Percentiles rank a stretch among this genome's conserved stretches.
Evolutionary conservation across 2,329 filamentous ascomycete species (phyloP).

Genomic region (Aspergillus ochraceus): DNA sequence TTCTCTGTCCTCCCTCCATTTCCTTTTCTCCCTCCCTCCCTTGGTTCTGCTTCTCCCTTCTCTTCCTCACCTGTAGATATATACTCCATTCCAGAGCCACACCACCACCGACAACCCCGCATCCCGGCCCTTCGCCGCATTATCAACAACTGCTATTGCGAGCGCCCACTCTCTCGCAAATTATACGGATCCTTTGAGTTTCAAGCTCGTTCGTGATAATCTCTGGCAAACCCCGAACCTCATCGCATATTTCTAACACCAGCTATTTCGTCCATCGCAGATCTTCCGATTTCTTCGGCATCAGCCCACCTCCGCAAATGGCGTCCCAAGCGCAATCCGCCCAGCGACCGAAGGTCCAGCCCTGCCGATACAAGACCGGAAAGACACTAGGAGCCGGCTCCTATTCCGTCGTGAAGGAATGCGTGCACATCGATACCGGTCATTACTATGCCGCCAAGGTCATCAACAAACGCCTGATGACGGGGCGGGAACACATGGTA

Average conservation of each 20-base stretch:
- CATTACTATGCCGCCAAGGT: constrained; percentile 98
- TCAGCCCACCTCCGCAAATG: constrained; percentile 21
- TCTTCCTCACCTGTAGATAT: not conserved
- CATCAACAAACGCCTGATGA: constrained; percentile 98
- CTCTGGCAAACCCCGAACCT: not conserved
- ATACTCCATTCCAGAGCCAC: not conserved
- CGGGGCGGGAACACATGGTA: constrained; percentile 97
- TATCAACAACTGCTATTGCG: not conserved
- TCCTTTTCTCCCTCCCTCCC: not conserved
- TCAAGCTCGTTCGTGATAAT: not conserved
- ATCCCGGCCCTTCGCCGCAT: not conserved
- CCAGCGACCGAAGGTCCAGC: constrained; percentile 71
- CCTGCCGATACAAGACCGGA: constrained; percentile 96
- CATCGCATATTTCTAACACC: not conserved
- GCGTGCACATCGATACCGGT: constrained; percentile 96
- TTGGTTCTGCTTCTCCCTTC: not conserved
- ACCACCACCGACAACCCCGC: not conserved
- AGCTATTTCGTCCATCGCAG: not conserved
- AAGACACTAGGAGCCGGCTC: constrained; percentile 96
- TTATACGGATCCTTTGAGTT: not conserved
- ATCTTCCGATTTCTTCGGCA: not conserved
- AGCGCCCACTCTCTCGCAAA: not conserved
- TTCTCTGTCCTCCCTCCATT: too few relatives aligned
- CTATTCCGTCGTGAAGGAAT: constrained; percentile 98
- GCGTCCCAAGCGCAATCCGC: constrained; percentile 29